These are phyloP conservation scores for Xylaria acuta DNA, from an alignment of 495 filamentous ascomycete genomes.

Conservation along the genomic window DNA sequence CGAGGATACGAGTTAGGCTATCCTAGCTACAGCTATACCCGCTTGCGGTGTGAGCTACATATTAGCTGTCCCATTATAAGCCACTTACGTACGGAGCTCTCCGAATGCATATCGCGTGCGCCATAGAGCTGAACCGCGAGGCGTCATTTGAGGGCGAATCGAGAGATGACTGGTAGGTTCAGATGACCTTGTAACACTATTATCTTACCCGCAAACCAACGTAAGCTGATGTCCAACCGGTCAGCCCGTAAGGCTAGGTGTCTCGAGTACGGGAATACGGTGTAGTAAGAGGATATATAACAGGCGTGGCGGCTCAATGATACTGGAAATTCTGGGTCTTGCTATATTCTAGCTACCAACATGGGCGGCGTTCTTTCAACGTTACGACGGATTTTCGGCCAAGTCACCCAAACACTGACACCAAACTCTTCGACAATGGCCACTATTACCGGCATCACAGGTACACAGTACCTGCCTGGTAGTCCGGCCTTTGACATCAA, in stretches of 20 bases:
- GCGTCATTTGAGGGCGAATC: not conserved
- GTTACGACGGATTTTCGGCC: slow-evolving; percentile 1
- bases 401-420: not conserved
- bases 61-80: not conserved
- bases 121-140: slow-evolving; percentile 5
- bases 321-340: not conserved
- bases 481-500: slow-evolving; percentile 36
- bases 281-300: slow-evolving; percentile 12
- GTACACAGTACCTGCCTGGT: slow-evolving; percentile 39
- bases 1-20: not conserved
- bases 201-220: not conserved
- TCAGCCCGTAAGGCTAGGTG: slow-evolving; percentile 15
- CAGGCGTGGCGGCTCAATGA: not conserved
- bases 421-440: not conserved
- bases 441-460: slow-evolving; percentile 39
- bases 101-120: not conserved
- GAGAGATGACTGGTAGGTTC: not conserved
- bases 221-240: slow-evolving; percentile 24
- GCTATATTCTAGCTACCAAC: not conserved
- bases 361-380: slow-evolving; percentile 15
- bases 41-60: not conserved
- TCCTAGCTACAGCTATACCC: not conserved
- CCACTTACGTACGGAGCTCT: not conserved
- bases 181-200: not conserved
- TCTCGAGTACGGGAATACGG: slow-evolving; percentile 5